Evolutionary conservation across 78 protist genomes (phyloP).

Genomic region (Tieghemostelium lacteum): DNA sequence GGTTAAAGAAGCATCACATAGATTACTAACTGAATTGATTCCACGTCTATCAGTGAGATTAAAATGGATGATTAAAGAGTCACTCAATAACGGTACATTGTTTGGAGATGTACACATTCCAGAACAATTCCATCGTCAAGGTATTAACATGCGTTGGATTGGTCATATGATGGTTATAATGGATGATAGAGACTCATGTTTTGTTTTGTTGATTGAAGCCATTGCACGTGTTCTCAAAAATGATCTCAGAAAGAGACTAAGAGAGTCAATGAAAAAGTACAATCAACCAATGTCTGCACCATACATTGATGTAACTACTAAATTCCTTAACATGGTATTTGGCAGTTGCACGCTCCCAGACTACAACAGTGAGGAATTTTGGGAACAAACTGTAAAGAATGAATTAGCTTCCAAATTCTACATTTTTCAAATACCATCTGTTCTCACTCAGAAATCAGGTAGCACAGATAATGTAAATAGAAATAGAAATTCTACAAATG

Average conservation of each 20-base stretch:
- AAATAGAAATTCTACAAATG: not conserved
- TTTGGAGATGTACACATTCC: conserved; percentile 67
- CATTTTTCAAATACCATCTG: conserved; percentile 22
- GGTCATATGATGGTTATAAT: conserved; percentile 71
- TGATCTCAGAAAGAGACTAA: conserved; percentile 46
- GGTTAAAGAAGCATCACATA: conserved; percentile 67
- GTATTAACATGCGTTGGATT: conserved; percentile 75
- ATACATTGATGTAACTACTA: conserved; percentile 64
- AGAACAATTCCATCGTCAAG: conserved; percentile 69
- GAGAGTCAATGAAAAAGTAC: conserved; percentile 70
- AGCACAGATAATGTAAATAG: not conserved
- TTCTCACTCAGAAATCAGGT: not conserved
- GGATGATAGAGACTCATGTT: conserved; percentile 73
- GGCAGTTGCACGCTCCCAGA: conserved; percentile 18
- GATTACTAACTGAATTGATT: conserved; percentile 29
- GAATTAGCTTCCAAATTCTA: conserved; percentile 70
- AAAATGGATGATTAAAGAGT: conserved; percentile 63
- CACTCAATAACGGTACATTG: conserved; percentile 42
- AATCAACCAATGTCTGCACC: conserved; percentile 67
- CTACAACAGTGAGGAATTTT: conserved; percentile 56
- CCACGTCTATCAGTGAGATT: conserved; percentile 38
- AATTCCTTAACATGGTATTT: conserved; percentile 70
- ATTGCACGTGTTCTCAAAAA: conserved; percentile 81
- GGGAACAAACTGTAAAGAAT: conserved; percentile 27
- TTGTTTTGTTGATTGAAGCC: conserved; percentile 67